Conservation (phyloP, 108 stramenopile genomes). For the Nitzschia sp. region DNA sequence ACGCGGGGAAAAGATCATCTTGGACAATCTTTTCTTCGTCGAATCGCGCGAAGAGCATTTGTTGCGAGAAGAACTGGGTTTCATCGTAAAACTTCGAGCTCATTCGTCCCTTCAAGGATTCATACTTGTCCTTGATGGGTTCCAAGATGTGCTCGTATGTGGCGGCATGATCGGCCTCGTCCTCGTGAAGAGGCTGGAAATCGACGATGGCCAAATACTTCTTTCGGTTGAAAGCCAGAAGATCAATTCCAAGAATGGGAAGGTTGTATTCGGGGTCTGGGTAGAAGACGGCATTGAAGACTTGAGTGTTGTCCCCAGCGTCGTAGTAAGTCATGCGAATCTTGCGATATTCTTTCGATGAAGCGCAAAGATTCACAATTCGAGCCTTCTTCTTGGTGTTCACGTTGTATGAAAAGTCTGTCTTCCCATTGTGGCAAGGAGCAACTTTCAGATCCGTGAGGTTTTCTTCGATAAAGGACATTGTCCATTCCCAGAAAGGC, state of each 20-base stretch:
- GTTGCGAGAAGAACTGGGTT: slow-evolving; percentile 89
- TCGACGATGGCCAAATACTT: slow-evolving; percentile 93
- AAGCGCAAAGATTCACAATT: slow-evolving; percentile 76
- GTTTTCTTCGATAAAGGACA: slow-evolving; percentile 73
- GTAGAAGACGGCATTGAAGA: slow-evolving; percentile 94
- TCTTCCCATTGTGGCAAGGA: slow-evolving; percentile 53
- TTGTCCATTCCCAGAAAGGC: slow-evolving; percentile 90
- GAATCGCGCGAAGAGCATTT: slow-evolving; percentile 93
- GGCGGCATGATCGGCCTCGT: slow-evolving; percentile 69
- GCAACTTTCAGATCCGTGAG: slow-evolving; percentile 68
- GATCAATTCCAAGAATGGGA: slow-evolving; percentile 92
- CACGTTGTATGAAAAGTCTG: slow-evolving; percentile 73
- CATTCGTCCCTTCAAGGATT: slow-evolving; percentile 85
- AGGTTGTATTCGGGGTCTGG: slow-evolving; percentile 89
- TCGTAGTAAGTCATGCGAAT: slow-evolving; percentile 97
- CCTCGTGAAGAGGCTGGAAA: slow-evolving; percentile 89
- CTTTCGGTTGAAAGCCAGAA: slow-evolving; percentile 88
- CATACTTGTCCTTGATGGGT: slow-evolving; percentile 87
- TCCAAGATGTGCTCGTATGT: slow-evolving; percentile 69
- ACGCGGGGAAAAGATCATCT: slow-evolving; percentile 85
- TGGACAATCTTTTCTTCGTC: slow-evolving; percentile 73
- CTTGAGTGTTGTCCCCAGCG: slow-evolving; percentile 91
- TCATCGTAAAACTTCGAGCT: slow-evolving; percentile 93
- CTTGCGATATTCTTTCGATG: slow-evolving; percentile 83
- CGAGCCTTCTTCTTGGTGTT: slow-evolving; percentile 78